A percentile compares a stretch with the other conserved stretches of the same genome.
Conservation (phyloP, 2,329 filamentous ascomycete genomes). For the Bipolaris oryzae region DNA sequence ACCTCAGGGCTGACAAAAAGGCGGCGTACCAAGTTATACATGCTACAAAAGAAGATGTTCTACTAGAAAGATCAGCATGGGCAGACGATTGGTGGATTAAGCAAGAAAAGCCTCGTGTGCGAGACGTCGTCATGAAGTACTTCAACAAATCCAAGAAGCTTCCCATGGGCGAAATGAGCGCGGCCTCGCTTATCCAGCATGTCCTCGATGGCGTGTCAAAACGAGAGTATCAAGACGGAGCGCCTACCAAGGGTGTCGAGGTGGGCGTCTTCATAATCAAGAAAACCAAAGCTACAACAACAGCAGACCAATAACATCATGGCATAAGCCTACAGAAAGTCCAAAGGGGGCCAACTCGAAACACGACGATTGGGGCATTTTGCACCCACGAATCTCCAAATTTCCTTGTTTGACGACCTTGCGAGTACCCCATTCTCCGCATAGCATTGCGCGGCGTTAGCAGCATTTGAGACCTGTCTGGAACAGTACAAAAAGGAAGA, state of each 20-base stretch:
- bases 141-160: slow-evolving; percentile 53
- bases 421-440: slow-evolving; percentile 13
- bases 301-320: slow-evolving; percentile 5
- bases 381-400: not conserved
- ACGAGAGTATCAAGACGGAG: slow-evolving; percentile 53
- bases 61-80: slow-evolving; percentile 62
- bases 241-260: slow-evolving; percentile 54
- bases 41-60: slow-evolving; percentile 58
- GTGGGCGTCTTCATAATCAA: slow-evolving; percentile 56
- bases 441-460: slow-evolving; percentile 30
- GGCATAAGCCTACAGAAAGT: not conserved
- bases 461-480: slow-evolving; percentile 9
- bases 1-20: slow-evolving; percentile 35
- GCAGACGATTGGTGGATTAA: slow-evolving; percentile 67
- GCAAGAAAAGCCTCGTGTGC: slow-evolving; percentile 66
- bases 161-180: slow-evolving; percentile 54
- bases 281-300: slow-evolving; percentile 25
- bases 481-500: slow-evolving; percentile 14
- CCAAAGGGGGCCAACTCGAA: not conserved
- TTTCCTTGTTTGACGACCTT: not conserved
- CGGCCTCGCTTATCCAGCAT: slow-evolving; percentile 63
- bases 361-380: not conserved
- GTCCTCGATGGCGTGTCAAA: slow-evolving; percentile 64
- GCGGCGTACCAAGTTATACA: slow-evolving; percentile 55
- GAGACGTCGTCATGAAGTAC: slow-evolving; percentile 56